Conservation (phyloP, 2,329 filamentous ascomycete species). For the Aureobasidium pullulans region DNA sequence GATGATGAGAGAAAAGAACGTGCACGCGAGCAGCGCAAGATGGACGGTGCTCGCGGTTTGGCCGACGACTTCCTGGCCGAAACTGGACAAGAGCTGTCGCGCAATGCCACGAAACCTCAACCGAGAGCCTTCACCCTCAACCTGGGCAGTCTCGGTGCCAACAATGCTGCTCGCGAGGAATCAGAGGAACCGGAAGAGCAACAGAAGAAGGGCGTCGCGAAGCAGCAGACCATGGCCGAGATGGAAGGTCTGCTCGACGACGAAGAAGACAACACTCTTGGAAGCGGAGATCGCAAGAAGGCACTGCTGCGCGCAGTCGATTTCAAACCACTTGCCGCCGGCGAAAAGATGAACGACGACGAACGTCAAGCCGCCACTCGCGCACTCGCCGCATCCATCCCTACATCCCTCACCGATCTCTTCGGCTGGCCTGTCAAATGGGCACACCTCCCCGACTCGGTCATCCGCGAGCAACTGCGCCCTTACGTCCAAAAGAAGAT, state of each 20-base stretch:
- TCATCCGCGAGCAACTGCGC: slow-evolving; percentile 77
- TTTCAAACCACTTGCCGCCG: slow-evolving; percentile 40
- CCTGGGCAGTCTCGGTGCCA: slow-evolving; percentile 13
- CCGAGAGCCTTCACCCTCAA: slow-evolving; percentile 15
- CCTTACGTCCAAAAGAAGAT: slow-evolving; percentile 98
- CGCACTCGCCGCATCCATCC: slow-evolving; percentile 82
- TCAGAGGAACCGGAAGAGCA: slow-evolving; percentile 14
- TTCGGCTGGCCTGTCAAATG: slow-evolving; percentile 93
- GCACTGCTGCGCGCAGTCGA: slow-evolving; percentile 25
- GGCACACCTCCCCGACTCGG: slow-evolving; percentile 76
- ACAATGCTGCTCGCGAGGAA: neutral
- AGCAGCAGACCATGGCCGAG: slow-evolving; percentile 78
- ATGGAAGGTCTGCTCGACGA: slow-evolving; percentile 92
- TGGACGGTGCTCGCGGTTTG: slow-evolving; percentile 71
- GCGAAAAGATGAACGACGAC: slow-evolving; percentile 71
- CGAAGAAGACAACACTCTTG: slow-evolving; percentile 60
- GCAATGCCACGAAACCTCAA: slow-evolving; percentile 20
- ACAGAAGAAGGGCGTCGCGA: slow-evolving; percentile 26
- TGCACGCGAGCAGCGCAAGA: slow-evolving; percentile 52
- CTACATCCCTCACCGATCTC: slow-evolving; percentile 66
- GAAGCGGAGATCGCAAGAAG: slow-evolving; percentile 47
- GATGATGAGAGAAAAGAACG: slow-evolving; percentile 68
- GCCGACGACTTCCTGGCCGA: slow-evolving; percentile 86
- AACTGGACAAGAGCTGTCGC: slow-evolving; percentile 68
- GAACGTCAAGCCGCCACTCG: slow-evolving; percentile 76